Evolutionary conservation across 352 stramenopile species (phyloP).

Genomic region (Globisporangium echinulatum): DNA sequence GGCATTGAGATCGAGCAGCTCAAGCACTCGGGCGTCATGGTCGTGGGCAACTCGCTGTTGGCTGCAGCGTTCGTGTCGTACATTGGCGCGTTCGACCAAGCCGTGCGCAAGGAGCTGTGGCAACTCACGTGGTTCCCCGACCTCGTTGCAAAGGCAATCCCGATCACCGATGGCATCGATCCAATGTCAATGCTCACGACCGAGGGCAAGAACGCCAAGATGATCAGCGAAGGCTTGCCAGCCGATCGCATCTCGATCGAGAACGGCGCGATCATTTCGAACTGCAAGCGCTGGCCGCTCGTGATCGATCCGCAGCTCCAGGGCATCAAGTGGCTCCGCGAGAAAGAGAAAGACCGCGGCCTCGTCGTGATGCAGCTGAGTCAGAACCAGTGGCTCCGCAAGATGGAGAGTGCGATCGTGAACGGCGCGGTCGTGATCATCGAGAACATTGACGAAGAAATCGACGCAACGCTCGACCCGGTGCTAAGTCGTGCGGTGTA

Average conservation of each 20-base stretch:
- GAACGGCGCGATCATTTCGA: constrained; percentile 96
- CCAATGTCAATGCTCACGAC: constrained; percentile 95
- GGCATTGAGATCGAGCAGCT: constrained; percentile 95
- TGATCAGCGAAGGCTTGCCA: constrained; percentile 96
- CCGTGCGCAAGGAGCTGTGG: constrained; percentile 82
- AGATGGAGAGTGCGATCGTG: constrained; percentile 92
- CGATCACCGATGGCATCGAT: constrained; percentile 93
- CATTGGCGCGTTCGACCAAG: constrained; percentile 95
- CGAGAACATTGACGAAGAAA: constrained; percentile 96
- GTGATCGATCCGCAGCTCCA: constrained; percentile 97
- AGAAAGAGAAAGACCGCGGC: constrained; percentile 91
- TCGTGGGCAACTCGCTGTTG: constrained; percentile 95
- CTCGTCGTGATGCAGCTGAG: constrained; percentile 93
- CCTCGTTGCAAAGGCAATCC: constrained; percentile 87
- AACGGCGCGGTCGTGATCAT: constrained; percentile 96
- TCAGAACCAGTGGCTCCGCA: constrained; percentile 95
- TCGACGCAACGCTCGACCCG: constrained; percentile 95
- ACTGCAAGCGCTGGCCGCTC: constrained; percentile 96
- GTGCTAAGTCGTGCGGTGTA: constrained; percentile 94
- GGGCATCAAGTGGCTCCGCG: constrained; percentile 97
- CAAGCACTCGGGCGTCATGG: constrained; percentile 91
- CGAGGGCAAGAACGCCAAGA: constrained; percentile 95
- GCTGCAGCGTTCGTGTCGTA: constrained; percentile 97
- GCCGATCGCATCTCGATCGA: constrained; percentile 97
- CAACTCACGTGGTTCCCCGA: constrained; percentile 85